phyloP scores from a whole-genome alignment of 495 filamentous ascomycete genomes.

The Neurospora pannonica region DNA sequence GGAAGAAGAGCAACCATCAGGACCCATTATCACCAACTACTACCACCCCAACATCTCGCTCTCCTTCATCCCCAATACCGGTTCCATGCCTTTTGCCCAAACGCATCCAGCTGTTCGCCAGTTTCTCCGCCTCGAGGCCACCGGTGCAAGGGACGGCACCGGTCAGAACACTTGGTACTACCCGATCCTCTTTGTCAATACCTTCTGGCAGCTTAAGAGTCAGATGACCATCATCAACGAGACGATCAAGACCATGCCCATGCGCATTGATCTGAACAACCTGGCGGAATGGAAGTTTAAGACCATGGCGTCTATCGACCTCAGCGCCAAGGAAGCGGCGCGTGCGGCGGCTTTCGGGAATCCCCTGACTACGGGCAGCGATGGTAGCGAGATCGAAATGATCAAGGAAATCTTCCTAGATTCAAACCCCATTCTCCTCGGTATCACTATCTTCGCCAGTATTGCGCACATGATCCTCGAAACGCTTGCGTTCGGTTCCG shows the following conservation, averaged over 20 bases:
- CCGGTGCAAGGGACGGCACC: slow-evolving; percentile 64
- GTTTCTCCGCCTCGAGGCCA: slow-evolving; percentile 64
- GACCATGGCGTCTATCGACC: slow-evolving; percentile 73
- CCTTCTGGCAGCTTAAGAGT: slow-evolving; percentile 88
- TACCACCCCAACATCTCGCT: slow-evolving; percentile 95
- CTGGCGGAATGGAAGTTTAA: slow-evolving; percentile 86
- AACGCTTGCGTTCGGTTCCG: slow-evolving; percentile 91
- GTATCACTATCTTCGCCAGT: slow-evolving; percentile 72
- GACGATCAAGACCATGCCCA: slow-evolving; percentile 74
- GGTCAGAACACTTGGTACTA: slow-evolving; percentile 95
- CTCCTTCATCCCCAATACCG: slow-evolving; percentile 75
- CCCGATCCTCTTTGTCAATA: slow-evolving; percentile 83
- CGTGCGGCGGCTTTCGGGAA: slow-evolving; percentile 57
- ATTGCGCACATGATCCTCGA: slow-evolving; percentile 93
- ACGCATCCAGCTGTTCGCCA: slow-evolving; percentile 67
- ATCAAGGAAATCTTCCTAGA: slow-evolving; percentile 90
- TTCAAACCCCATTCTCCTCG: slow-evolving; percentile 85
- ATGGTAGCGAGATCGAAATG: slow-evolving; percentile 75
- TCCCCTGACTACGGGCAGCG: slow-evolving; percentile 47
- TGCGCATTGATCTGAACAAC: slow-evolving; percentile 78
- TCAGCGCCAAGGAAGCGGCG: slow-evolving; percentile 72
- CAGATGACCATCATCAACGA: slow-evolving; percentile 90
- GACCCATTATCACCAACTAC: slow-evolving; percentile 67
- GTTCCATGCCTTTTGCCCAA: slow-evolving; percentile 52
- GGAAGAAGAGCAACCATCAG: slow-evolving; percentile 41